A percentile compares a stretch with the other conserved stretches of the same genome.
These are phyloP conservation scores for Porphyrellus cyaneotinctus DNA, from an alignment of 768 basidiomycete genomes.

Conservation along the genomic window DNA sequence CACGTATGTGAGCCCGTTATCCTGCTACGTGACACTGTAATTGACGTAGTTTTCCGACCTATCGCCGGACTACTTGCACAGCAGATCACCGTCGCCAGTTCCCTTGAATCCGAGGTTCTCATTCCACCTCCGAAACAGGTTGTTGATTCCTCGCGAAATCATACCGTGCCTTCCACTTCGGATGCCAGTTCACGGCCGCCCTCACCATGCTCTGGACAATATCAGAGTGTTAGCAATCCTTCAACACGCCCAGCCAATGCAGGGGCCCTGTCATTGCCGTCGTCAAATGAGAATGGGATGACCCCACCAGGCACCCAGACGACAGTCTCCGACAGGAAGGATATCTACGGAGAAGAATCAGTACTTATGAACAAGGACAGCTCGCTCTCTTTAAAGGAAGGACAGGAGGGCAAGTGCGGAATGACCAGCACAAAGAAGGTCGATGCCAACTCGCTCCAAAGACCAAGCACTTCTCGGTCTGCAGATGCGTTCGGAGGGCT, in stretches of 20 bases:
- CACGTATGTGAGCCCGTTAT: slow-evolving; percentile 8
- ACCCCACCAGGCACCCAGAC: slow-evolving; percentile 8
- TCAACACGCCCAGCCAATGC: slow-evolving; percentile 4
- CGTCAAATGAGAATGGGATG: slow-evolving; percentile 21
- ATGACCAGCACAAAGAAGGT: slow-evolving; percentile 18
- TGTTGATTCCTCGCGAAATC: slow-evolving; percentile 1
- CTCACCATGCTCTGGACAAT: slow-evolving; percentile 34
- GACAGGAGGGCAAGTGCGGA: slow-evolving; percentile 32
- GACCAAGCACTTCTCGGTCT: slow-evolving; percentile 58
- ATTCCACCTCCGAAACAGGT: slow-evolving; percentile 1
- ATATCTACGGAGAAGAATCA: neutral
- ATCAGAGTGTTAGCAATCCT: slow-evolving; percentile 32
- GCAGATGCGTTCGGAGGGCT: slow-evolving; percentile 39
- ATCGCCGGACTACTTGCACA: slow-evolving; percentile 3
- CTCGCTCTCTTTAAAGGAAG: neutral
- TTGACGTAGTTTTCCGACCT: slow-evolving; percentile 1
- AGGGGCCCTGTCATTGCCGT: slow-evolving; percentile 17
- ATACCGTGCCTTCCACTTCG: neutral
- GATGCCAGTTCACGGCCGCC: slow-evolving; percentile 19
- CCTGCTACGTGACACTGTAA: slow-evolving; percentile 2
- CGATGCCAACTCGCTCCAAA: slow-evolving; percentile 30
- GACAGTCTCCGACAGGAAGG: neutral
- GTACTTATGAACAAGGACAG: neutral
- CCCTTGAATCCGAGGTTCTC: neutral
- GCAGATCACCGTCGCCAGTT: neutral